phyloP scores from a whole-genome alignment of 495 filamentous ascomycete species.

The Penicillium cosmopolitanum region DNA sequence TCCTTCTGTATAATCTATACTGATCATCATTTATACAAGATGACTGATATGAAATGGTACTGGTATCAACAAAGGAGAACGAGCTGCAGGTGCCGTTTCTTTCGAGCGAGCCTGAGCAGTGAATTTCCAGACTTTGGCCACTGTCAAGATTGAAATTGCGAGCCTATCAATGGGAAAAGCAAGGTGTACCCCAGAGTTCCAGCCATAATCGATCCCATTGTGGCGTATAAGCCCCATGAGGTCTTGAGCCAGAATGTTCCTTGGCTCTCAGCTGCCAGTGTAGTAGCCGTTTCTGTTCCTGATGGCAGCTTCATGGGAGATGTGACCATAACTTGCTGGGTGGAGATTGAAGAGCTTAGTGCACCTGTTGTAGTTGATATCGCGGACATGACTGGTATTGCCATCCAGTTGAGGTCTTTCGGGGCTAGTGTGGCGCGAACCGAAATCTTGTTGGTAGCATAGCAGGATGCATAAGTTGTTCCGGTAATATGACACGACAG shows the following conservation, averaged over 20 bases:
- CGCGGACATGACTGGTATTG: neutral
- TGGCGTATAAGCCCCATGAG: neutral
- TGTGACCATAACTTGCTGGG: neutral
- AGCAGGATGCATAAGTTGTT: constrained; percentile 5
- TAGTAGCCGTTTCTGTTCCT: too few species aligned
- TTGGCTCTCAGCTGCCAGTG: neutral
- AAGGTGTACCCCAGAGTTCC: neutral
- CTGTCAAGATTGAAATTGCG: too few species aligned
- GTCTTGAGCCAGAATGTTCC: neutral
- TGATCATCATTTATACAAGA: too few species aligned
- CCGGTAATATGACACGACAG: constrained; percentile 4
- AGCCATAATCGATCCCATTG: neutral
- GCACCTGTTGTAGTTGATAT: neutral
- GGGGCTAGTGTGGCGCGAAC: constrained; percentile 2
- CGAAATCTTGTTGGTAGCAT: neutral
- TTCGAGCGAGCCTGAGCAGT: too few species aligned
- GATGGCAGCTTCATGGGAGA: neutral
- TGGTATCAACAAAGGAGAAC: too few species aligned
- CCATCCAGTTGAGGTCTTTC: constrained; percentile 8
- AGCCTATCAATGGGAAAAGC: too few species aligned
- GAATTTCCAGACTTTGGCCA: too few species aligned
- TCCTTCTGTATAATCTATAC: too few species aligned
- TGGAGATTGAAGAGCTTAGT: neutral
- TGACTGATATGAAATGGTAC: too few species aligned
- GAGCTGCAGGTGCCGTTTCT: too few species aligned